Percentiles rank a stretch among this genome's conserved stretches.
These are phyloP conservation scores for Lactarius quietus DNA, from an alignment of 768 basidiomycete genomes.

Conservation along the genomic window DNA sequence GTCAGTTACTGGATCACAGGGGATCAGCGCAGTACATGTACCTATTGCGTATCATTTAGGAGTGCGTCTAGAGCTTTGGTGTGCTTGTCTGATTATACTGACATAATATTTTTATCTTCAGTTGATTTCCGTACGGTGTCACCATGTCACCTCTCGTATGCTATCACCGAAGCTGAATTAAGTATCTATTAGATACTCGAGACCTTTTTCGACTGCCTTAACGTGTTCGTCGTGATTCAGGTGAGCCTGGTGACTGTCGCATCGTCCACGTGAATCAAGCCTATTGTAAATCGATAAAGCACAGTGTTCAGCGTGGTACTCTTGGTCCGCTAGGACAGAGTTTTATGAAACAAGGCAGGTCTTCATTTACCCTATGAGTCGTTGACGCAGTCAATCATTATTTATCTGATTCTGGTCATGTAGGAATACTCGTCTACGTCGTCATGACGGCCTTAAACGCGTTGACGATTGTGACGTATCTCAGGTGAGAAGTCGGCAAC, in stretches of 20 bases:
- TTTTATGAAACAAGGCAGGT: conserved; percentile 24
- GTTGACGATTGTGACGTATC: conserved; percentile 16
- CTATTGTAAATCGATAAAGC: neutral
- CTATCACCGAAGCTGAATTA: neutral
- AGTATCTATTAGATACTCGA: neutral
- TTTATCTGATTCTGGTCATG: neutral
- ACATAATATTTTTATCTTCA: neutral
- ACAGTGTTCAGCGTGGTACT: conserved; percentile 17
- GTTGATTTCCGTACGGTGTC: conserved; percentile 13
- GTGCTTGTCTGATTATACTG: neutral
- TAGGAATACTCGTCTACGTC: conserved; percentile 23
- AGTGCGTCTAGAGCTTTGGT: conserved; percentile 6
- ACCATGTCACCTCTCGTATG: neutral
- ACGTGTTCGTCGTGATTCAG: conserved; percentile 13
- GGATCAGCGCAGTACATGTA: rapidly evolving
- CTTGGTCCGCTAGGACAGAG: conserved; percentile 18
- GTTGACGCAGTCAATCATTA: neutral
- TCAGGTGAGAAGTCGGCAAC: conserved; percentile 7
- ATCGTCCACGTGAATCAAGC: neutral
- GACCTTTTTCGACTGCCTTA: conserved; percentile 17
- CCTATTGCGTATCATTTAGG: conserved; percentile 14
- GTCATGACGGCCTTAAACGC: conserved; percentile 21
- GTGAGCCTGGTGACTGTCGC: neutral
- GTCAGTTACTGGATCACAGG: neutral
- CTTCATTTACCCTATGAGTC: neutral